A percentile compares a stretch with the other conserved stretches of the same genome.
Evolutionary conservation across 2,329 filamentous ascomycete species (phyloP).

Genomic region (Neopestalotiopsis rosae): DNA sequence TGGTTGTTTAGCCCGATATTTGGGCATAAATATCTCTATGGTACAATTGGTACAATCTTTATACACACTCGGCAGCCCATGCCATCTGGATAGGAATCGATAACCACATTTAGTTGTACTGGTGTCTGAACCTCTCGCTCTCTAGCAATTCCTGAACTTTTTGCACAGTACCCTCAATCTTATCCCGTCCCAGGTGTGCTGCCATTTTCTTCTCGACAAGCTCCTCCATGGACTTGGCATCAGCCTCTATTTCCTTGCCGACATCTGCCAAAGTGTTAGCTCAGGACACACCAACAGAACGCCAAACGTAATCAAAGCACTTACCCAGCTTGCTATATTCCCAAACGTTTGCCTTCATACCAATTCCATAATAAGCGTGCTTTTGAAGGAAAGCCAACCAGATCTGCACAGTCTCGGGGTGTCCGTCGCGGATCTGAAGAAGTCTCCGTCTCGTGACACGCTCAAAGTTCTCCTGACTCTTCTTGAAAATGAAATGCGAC

Average conservation of each 20-base stretch:
- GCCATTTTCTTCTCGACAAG: slow-evolving; percentile 57
- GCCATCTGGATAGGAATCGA: not conserved
- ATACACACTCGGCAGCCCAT: slow-evolving; percentile 13
- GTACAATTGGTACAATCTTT: slow-evolving; percentile 22
- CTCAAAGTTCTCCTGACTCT: slow-evolving; percentile 97
- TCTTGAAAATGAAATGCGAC: slow-evolving; percentile 93
- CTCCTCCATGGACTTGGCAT: slow-evolving; percentile 40
- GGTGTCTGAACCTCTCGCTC: slow-evolving; percentile 50
- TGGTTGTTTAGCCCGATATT: not conserved
- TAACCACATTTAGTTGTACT: not conserved
- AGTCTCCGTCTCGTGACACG: slow-evolving; percentile 83
- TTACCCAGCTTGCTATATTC: slow-evolving; percentile 79
- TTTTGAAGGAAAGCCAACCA: slow-evolving; percentile 94
- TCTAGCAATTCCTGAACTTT: slow-evolving; percentile 64
- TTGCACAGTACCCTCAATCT: slow-evolving; percentile 54
- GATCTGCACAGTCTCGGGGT: slow-evolving; percentile 85
- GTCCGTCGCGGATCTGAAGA: slow-evolving; percentile 91
- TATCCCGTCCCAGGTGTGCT: slow-evolving; percentile 59
- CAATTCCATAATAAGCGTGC: slow-evolving; percentile 93
- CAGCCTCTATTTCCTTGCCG: slow-evolving; percentile 53
- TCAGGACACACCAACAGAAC: not conserved
- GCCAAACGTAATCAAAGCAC: slow-evolving; percentile 26
- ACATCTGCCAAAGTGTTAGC: slow-evolving; percentile 46
- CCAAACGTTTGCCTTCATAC: slow-evolving; percentile 98
- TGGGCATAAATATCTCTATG: not conserved